Conservation (phyloP, 164 flowering plant species). For the Berberis vulgaris region DNA sequence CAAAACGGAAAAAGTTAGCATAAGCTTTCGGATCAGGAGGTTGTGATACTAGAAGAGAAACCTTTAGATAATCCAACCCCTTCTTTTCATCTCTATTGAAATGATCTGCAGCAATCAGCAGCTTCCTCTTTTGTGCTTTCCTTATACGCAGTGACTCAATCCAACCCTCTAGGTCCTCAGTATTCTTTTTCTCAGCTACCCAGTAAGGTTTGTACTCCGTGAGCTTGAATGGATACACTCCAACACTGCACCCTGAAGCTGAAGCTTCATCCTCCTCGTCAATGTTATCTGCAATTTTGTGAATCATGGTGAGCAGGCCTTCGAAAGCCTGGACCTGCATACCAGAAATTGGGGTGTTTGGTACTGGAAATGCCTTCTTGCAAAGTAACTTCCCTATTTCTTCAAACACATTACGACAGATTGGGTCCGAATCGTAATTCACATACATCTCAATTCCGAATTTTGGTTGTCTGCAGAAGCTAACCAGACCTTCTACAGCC, state of each 20-base stretch:
- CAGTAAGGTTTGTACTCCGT: slow-evolving; percentile 60
- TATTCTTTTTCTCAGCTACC: slow-evolving; percentile 37
- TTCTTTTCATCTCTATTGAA: slow-evolving; percentile 84
- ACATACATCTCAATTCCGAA: slow-evolving; percentile 62
- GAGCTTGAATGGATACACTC: slow-evolving; percentile 33
- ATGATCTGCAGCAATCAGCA: slow-evolving; percentile 68
- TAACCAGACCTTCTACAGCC: slow-evolving; percentile 77
- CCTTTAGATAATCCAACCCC: slow-evolving; percentile 70
- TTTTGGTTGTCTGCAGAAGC: slow-evolving; percentile 73
- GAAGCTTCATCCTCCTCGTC: slow-evolving; percentile 32
- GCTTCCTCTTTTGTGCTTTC: slow-evolving; percentile 65
- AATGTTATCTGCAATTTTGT: slow-evolving; percentile 61
- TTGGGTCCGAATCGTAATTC: slow-evolving; percentile 76
- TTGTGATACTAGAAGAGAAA: slow-evolving; percentile 40
- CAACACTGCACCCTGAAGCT: slow-evolving; percentile 11
- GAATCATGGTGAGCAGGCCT: slow-evolving; percentile 55
- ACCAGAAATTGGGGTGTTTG: slow-evolving; percentile 31
- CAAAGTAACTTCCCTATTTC: slow-evolving; percentile 74
- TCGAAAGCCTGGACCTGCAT: slow-evolving; percentile 79
- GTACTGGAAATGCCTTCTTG: slow-evolving; percentile 55
- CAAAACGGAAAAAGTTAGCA: slow-evolving; percentile 63
- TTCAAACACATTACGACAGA: slow-evolving; percentile 54
- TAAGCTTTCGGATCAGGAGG: slow-evolving; percentile 64
- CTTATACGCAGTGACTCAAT: slow-evolving; percentile 44
- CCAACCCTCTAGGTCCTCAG: slow-evolving; percentile 41